A percentile compares a stretch with the other conserved stretches of the same genome.
Evolutionary conservation across 768 basidiomycete species (phyloP).

Genomic region (Coprinellus micaceus): DNA sequence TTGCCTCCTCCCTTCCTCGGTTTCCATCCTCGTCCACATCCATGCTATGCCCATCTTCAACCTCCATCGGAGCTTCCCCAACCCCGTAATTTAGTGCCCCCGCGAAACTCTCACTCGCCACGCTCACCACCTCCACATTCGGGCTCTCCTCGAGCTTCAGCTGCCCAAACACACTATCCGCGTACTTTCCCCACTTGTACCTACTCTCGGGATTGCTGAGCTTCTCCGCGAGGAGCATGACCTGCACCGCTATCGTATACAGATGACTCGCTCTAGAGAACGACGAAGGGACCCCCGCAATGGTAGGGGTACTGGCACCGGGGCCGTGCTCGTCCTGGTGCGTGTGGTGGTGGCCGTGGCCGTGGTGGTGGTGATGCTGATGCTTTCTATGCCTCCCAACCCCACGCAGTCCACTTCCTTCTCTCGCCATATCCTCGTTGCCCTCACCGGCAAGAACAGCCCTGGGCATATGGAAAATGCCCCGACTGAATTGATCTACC

Average conservation of each 20-base stretch:
- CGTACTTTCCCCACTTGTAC: slow-evolving; percentile 56
- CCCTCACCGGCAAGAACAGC: background rate
- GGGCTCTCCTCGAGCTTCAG: slow-evolving; percentile 60
- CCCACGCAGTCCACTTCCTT: background rate
- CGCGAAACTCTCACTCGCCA: slow-evolving; percentile 36
- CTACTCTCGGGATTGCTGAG: slow-evolving; percentile 43
- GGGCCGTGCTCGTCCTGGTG: no score
- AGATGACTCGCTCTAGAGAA: slow-evolving; percentile 60
- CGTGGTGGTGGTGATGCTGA: no score
- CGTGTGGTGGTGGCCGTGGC: no score
- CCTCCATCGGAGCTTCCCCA: slow-evolving; percentile 2
- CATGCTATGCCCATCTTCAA: background rate
- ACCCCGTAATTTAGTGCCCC: slow-evolving; percentile 43
- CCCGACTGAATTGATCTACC: slow-evolving; percentile 66
- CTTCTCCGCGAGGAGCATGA: slow-evolving; percentile 58
- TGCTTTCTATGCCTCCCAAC: background rate
- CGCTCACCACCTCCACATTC: slow-evolving; percentile 44
- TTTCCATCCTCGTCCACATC: background rate
- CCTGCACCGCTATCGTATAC: slow-evolving; percentile 59
- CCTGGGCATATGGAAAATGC: slow-evolving; percentile 71
- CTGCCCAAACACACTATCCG: slow-evolving; percentile 58
- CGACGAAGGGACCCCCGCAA: slow-evolving; percentile 11
- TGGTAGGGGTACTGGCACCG: no score
- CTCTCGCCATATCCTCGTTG: background rate
- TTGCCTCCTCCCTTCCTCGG: background rate